A percentile compares a stretch with the other conserved stretches of the same genome.
phyloP scores from a whole-genome alignment of 768 basidiomycete genomes.

The Mrakia gelida region DNA sequence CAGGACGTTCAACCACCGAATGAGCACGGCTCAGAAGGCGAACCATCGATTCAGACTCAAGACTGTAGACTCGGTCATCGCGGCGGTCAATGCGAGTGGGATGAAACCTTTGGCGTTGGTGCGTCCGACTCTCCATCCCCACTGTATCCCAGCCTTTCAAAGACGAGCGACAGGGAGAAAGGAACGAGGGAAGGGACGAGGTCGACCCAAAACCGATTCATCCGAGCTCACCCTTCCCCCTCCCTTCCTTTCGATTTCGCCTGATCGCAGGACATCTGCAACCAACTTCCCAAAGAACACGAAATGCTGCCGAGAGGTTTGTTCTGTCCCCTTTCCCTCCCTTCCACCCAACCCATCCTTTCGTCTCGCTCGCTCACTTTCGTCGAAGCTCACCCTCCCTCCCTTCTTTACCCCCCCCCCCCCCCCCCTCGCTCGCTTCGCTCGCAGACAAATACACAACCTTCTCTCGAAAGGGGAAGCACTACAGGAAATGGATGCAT shows the following conservation, averaged over 20 bases:
- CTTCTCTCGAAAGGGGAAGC: constrained; percentile 62
- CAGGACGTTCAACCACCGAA: constrained; percentile 63
- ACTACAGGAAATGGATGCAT: constrained; percentile 92
- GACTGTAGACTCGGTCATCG: constrained; percentile 89
- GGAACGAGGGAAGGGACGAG: background rate
- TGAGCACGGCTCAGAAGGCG: constrained; percentile 86
- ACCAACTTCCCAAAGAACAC: constrained; percentile 83
- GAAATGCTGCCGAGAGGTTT: constrained; percentile 72
- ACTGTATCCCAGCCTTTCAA: background rate
- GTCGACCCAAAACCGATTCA: background rate
- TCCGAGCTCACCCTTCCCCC: background rate
- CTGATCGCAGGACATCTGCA: constrained; percentile 57
- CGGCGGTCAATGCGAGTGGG: constrained; percentile 76
- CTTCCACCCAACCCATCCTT: background rate
- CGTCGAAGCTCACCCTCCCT: background rate
- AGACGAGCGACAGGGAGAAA: background rate
- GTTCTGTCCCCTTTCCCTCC: constrained; percentile 7
- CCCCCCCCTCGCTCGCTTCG: background rate
- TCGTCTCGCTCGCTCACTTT: background rate
- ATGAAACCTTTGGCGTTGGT: constrained; percentile 73
- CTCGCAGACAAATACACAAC: constrained; percentile 84
- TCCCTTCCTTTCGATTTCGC: background rate
- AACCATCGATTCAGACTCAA: constrained; percentile 84
- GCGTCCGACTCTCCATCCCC: constrained; percentile 42
- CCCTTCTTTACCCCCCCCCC: too few species aligned